Conservation (phyloP, 2,329 filamentous ascomycete species). For the Ramichloridium luteum region DNA sequence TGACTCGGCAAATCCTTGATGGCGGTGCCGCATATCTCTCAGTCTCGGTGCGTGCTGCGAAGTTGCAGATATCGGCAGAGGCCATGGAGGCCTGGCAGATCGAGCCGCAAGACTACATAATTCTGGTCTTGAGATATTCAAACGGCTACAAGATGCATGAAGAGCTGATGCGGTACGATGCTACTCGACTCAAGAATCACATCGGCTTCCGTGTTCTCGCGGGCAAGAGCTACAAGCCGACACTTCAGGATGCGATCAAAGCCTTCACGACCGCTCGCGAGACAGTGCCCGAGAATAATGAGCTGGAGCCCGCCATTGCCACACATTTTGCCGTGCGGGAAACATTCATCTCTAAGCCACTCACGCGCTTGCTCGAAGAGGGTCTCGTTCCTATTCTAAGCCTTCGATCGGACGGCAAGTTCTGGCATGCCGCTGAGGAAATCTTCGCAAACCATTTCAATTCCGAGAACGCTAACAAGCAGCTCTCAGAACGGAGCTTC, state of each 20-base stretch:
- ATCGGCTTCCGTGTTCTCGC: conserved; percentile 58
- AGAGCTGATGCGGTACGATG: conserved; percentile 35
- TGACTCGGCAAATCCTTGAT: conserved; percentile 38
- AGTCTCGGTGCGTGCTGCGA: conserved; percentile 56
- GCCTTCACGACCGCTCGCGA: conserved; percentile 37
- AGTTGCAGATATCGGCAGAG: conserved; percentile 62
- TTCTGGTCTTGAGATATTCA: conserved; percentile 57
- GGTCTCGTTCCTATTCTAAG: conserved; percentile 41
- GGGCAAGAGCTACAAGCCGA: conserved; percentile 61
- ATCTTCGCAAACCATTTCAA: conserved; percentile 33
- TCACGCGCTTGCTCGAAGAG: conserved; percentile 52
- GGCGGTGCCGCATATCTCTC: conserved; percentile 44
- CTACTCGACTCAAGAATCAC: conserved; percentile 23
- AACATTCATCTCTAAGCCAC: conserved; percentile 30
- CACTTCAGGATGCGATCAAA: conserved; percentile 38
- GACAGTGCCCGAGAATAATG: conserved; percentile 14
- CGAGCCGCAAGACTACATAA: conserved; percentile 52
- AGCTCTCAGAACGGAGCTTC: conserved; percentile 18
- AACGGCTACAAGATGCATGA: conserved; percentile 50
- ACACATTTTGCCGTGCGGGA: conserved; percentile 56
- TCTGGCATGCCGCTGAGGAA: conserved; percentile 57
- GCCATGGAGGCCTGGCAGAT: conserved; percentile 69
- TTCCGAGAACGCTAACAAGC: conserved; percentile 11
- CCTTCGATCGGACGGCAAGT: conserved; percentile 42
- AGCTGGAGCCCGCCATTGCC: conserved; percentile 35